phyloP scores from a whole-genome alignment of 2,329 filamentous ascomycete species.

The Cercospora zeae-maydis region DNA sequence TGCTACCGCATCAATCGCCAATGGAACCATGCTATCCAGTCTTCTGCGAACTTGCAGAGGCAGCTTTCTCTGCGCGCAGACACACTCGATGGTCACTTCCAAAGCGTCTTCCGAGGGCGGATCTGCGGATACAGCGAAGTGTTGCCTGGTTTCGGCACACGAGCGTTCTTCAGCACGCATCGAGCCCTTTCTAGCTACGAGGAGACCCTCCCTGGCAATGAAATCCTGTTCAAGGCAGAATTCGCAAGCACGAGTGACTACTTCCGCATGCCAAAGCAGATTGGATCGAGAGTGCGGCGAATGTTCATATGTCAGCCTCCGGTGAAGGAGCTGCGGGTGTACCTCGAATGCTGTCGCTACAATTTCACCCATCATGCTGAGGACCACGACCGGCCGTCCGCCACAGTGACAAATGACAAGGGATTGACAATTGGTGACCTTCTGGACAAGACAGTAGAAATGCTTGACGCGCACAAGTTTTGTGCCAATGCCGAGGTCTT shows the following conservation, averaged over 20 bases:
- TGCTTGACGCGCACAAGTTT: constrained; percentile 6
- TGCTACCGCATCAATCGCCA: constrained; percentile 2
- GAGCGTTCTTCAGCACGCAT: constrained; percentile 3
- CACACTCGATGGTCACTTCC: constrained; percentile 2
- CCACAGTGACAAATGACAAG: not conserved
- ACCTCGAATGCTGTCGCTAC: constrained; percentile 9
- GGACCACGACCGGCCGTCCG: not conserved
- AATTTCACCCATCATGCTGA: not conserved
- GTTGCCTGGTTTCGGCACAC: not conserved
- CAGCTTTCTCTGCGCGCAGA: constrained; percentile 3
- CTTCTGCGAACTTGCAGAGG: constrained; percentile 1
- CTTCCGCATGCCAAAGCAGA: not conserved
- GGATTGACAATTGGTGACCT: constrained; percentile 9
- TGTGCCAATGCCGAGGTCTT: constrained; percentile 5
- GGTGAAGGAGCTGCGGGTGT: constrained; percentile 1
- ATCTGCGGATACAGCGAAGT: constrained; percentile 4
- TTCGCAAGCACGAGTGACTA: not conserved
- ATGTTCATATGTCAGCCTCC: constrained; percentile 12
- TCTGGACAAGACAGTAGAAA: constrained; percentile 8
- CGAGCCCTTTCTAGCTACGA: constrained; percentile 1
- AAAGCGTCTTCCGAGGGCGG: not conserved
- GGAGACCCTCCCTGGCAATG: constrained; percentile 5
- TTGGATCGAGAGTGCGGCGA: not conserved
- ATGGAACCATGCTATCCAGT: constrained; percentile 4
- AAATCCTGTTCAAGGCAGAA: constrained; percentile 9